Evolutionary conservation across 2,329 filamentous ascomycete species (phyloP), one percentile per base, ranked within the genome.

Genomic region (Cladosporium colombiae): DNA sequence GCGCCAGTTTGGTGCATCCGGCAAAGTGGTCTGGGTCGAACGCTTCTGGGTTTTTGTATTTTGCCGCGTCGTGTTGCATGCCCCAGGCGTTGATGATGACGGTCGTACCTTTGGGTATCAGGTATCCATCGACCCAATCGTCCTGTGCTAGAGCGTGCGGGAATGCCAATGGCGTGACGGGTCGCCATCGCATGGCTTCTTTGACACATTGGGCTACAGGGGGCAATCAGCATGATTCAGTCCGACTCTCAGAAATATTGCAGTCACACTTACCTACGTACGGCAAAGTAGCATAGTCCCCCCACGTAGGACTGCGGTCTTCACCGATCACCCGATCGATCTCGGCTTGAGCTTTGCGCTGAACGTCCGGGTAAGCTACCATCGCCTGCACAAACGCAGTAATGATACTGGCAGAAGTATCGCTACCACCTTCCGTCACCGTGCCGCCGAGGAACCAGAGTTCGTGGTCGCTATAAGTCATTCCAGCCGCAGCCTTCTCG

Each of bases 141-240:
- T 75, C 73, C 65, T 69, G 60, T 4, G 68, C 65, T 1, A 71
- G 62, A 11, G 81, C 80, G 59, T 84, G 82, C 0, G 81, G 81
- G 0, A 75, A 70, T 8, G 69, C 68, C 6, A 76, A 74, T 8
- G 77, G 72, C 33, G 78, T 74, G 23, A 78, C 68, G 0, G 75
- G 76, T 13, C 76, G 69, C 76, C 76, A 78, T 52, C 78, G 72
- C 70, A 78, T 73, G 10, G 72, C 70, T 65, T 78, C 76, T 60
- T 79, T 79, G 23, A 79, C 72, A 27, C 74, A 72, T 11, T 68
- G 68, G 5, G 67, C 67, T 55, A 3, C 5, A 3, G 7, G 10
- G 40, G 10, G 18, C 18, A 21, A 44, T n/a, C 7, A 29, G 18
- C 31, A 21, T 8, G 7, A 13, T 27, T 55, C 16, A 33, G 29